Evolutionary conservation across 345 rosid genomes (phyloP).

Genomic region (Euphorbia tirucalli): DNA sequence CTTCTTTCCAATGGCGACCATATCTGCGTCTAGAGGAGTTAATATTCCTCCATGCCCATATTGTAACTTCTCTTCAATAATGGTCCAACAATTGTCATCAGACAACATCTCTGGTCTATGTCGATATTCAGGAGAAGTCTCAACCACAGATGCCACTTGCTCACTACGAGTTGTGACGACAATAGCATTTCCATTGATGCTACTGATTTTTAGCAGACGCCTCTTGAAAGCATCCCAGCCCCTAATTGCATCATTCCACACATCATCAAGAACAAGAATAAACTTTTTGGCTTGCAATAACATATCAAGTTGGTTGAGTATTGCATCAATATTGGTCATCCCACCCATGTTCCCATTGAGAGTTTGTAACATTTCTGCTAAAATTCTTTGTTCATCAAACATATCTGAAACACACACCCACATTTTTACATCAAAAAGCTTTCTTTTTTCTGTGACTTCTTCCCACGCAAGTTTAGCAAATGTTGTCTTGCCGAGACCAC

Average conservation of each 20-base stretch:
- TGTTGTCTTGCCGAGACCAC: slow-evolving; percentile 27
- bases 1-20: slow-evolving; percentile 16
- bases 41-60: not conserved
- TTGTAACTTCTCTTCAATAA: slow-evolving; percentile 5
- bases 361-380: not conserved
- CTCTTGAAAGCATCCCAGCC: slow-evolving; percentile 16
- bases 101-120: not conserved
- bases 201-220: not conserved
- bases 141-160: slow-evolving; percentile 12
- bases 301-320: not conserved
- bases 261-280: slow-evolving; percentile 25
- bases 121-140: no score
- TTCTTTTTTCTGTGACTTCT: not conserved
- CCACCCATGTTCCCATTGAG: not conserved
- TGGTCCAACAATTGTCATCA: slow-evolving; percentile 19
- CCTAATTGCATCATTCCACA: slow-evolving; percentile 15
- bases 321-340: not conserved
- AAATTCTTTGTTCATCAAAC: not conserved
- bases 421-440: not conserved
- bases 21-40: not conserved
- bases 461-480: slow-evolving; percentile 14
- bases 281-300: slow-evolving; percentile 3
- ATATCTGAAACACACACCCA: not conserved
- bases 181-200: slow-evolving; percentile 5
- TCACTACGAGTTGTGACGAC: slow-evolving; percentile 20